Evolutionary conservation across 2,329 filamentous ascomycete genomes (phyloP), one percentile per base, ranked within the genome.

Genomic region (Microdochium trichocladiopsis): DNA sequence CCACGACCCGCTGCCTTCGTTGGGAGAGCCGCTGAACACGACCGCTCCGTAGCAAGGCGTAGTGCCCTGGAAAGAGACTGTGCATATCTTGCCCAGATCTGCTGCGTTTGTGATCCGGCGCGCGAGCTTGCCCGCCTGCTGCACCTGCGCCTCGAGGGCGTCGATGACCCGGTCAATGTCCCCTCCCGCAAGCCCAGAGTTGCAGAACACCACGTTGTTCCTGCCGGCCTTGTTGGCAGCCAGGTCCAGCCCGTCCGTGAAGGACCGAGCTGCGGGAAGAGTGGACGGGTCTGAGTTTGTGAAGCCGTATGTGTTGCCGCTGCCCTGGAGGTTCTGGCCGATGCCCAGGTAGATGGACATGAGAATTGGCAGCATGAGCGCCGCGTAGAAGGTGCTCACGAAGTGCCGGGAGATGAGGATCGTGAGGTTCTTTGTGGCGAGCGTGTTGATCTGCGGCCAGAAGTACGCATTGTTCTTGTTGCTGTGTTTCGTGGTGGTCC

Each of bases 291-390:
- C 36, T 6, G 36, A 5, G n/a, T 41, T 18, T 11, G 10, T 45
- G 57, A 96, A 83, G 47, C 92, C 92, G 61, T 79, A 95, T 2
- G 78, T 72, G 1, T 87, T 86, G 1, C 88, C 86, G 1, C 90
- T 86, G 3, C 92, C 80, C 61, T 95, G 93, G 56, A 96, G 81
- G 65, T 92, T 92, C 60, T 88, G 85, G 16, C 90, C 86, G 66
- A 87, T 93, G 50, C 74, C 79, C 55, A 87, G 75, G 60, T 86
- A 83, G 21, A 77, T 69, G 37, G 80, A 75, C 50, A 86, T 68
- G 47, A 78, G 62, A 25, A 86, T 67, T 2, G 84, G 84, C 1
- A 86, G 71, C 21, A 86, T 37, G 49, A 87, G 76, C 4, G 82
- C 78, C 60, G 82, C 79, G 55, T 82, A 69, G 45, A 76, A 53